A percentile compares a stretch with the other conserved stretches of the same genome.
phyloP scores from a whole-genome alignment of 495 filamentous ascomycete genomes.

The Mycothermus thermophilus region DNA sequence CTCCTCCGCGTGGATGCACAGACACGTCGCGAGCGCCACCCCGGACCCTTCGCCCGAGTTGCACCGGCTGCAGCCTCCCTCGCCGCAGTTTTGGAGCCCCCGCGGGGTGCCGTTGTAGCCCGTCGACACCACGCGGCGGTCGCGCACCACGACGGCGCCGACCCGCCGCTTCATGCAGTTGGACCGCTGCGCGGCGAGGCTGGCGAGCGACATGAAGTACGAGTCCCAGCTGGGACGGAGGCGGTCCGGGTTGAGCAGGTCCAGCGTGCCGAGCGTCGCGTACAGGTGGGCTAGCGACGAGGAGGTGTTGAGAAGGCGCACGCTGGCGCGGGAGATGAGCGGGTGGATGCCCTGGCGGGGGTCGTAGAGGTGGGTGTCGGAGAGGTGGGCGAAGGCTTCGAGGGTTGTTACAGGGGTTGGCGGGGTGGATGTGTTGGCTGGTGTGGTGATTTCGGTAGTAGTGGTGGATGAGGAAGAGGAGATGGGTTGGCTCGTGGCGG shows the following conservation, averaged over 20 bases:
- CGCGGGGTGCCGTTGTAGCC: slow-evolving; percentile 97
- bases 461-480: neutral
- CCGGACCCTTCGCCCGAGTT: slow-evolving; percentile 59
- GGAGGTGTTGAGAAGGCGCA: slow-evolving; percentile 76
- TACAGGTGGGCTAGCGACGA: slow-evolving; percentile 55
- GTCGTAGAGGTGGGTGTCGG: slow-evolving; percentile 66
- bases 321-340: slow-evolving; percentile 62
- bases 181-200: slow-evolving; percentile 75
- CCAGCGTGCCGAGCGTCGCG: slow-evolving; percentile 48
- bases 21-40: slow-evolving; percentile 62
- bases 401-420: slow-evolving; percentile 36
- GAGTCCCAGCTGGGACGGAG: slow-evolving; percentile 90
- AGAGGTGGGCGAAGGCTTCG: slow-evolving; percentile 61
- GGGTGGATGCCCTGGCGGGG: slow-evolving; percentile 48
- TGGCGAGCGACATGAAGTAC: slow-evolving; percentile 94
- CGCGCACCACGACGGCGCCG: slow-evolving; percentile 85
- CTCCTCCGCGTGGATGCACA: slow-evolving; percentile 94
- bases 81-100: slow-evolving; percentile 74
- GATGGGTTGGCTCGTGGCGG: neutral
- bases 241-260: slow-evolving; percentile 64
- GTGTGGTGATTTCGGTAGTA: slow-evolving; percentile 65
- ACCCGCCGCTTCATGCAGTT: slow-evolving; percentile 98
- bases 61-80: slow-evolving; percentile 83
- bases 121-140: slow-evolving; percentile 77
- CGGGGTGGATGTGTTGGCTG: slow-evolving; percentile 34